These are phyloP conservation scores for Debaryomyces prosopidis DNA, from an alignment of 805 yeast genomes.

Conservation along the genomic window DNA sequence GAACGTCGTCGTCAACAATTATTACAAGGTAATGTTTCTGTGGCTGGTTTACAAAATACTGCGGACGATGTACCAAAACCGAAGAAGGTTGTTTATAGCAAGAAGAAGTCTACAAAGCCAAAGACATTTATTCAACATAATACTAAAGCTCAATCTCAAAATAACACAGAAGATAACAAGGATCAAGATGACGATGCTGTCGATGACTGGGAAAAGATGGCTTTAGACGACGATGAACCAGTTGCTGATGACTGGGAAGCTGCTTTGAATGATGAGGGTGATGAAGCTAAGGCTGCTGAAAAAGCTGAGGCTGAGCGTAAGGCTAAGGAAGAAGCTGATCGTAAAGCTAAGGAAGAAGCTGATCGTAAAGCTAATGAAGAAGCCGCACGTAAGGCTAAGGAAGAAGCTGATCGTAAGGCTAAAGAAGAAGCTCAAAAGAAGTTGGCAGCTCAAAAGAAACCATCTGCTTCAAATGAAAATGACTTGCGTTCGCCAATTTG, in stretches of 20 bases:
- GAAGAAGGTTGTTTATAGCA: slow-evolving; percentile 69
- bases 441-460: slow-evolving; percentile 15
- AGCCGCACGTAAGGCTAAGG: slow-evolving; percentile 21
- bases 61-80: slow-evolving; percentile 42
- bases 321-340: slow-evolving; percentile 30
- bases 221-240: slow-evolving; percentile 57
- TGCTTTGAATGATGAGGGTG: slow-evolving; percentile 32
- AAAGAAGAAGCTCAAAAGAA: slow-evolving; percentile 27
- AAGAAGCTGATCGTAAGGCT: slow-evolving; percentile 30
- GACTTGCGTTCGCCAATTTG: slow-evolving; percentile 98
- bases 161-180: slow-evolving; percentile 13
- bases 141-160: slow-evolving; percentile 12
- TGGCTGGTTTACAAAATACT: slow-evolving; percentile 64
- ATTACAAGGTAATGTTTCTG: slow-evolving; percentile 68
- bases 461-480: slow-evolving; percentile 29
- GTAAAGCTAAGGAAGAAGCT: slow-evolving; percentile 27
- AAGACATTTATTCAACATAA: slow-evolving; percentile 35
- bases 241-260: slow-evolving; percentile 55
- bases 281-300: slow-evolving; percentile 28
- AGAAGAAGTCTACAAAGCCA: slow-evolving; percentile 60
- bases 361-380: slow-evolving; percentile 24
- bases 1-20: slow-evolving; percentile 90
- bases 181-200: slow-evolving; percentile 52
- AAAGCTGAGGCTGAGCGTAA: slow-evolving; percentile 30
- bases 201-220: slow-evolving; percentile 87